phyloP scores from a whole-genome alignment of 352 stramenopile genomes.

The Globisporangium heterothallicum region DNA sequence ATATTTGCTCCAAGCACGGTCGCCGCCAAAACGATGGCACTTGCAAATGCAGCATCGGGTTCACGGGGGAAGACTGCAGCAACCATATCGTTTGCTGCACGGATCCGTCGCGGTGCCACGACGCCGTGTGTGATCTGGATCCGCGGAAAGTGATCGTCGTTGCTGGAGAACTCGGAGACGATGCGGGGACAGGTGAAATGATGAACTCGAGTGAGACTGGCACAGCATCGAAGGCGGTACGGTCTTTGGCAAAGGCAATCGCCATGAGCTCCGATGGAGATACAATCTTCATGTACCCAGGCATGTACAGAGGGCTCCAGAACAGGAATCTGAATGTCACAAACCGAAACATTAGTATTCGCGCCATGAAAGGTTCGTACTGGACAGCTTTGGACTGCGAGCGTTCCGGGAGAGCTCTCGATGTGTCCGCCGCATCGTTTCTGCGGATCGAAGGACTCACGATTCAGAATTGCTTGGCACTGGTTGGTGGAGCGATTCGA shows the following conservation, averaged over 20 bases:
- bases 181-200: conserved; percentile 46
- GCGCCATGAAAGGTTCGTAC: conserved; percentile 36
- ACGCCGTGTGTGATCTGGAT: conserved; percentile 34
- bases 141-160: conserved; percentile 40
- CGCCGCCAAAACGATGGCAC: conserved; percentile 20
- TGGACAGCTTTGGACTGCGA: conserved; percentile 50
- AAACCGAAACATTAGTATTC: conserved; percentile 22
- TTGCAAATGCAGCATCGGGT: conserved; percentile 61
- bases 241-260: conserved; percentile 35
- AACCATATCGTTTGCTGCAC: conserved; percentile 60
- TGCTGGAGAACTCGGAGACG: conserved; percentile 44
- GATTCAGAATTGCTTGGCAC: conserved; percentile 26
- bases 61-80: conserved; percentile 60
- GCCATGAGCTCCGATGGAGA: conserved; percentile 22
- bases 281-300: conserved; percentile 56
- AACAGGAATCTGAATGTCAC: conserved; percentile 31
- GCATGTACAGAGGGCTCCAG: conserved; percentile 26
- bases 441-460: conserved; percentile 31
- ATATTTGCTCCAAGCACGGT: conserved; percentile 37
- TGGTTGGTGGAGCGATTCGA: conserved; percentile 21
- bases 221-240: conserved; percentile 44
- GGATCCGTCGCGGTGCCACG: conserved; percentile 26
- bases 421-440: conserved; percentile 8
- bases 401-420: conserved; percentile 10
- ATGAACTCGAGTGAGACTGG: conserved; percentile 52